These are phyloP conservation scores for Xylaria sp. DNA, from an alignment of 2,329 filamentous ascomycete species.

Conservation along the genomic window DNA sequence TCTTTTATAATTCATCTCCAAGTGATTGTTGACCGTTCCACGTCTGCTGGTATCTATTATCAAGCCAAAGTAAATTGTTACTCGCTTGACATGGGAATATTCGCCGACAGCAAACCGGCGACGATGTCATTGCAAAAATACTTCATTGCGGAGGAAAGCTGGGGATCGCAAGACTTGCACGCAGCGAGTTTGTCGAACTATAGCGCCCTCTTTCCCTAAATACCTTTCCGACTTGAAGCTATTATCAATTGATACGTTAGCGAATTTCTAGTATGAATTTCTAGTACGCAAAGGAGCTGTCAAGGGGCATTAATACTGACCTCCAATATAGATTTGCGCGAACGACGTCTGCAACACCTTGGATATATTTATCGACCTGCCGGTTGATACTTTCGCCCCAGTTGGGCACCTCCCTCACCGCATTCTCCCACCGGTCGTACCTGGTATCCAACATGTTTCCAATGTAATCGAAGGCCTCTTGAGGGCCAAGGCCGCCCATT, in stretches of 20 bases:
- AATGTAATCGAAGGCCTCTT: conserved; percentile 33
- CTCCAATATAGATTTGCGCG: conserved; percentile 35
- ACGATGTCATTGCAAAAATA: background rate
- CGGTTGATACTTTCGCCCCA: conserved; percentile 25
- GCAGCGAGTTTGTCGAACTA: conserved; percentile 19
- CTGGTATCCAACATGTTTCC: conserved; percentile 31
- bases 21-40: too few species aligned
- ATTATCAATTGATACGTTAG: background rate
- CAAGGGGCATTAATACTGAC: background rate
- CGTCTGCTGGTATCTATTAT: too few species aligned
- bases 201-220: conserved; percentile 19
- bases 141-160: background rate
- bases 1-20: background rate
- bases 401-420: conserved; percentile 13
- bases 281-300: background rate
- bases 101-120: too few species aligned
- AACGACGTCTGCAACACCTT: conserved; percentile 24
- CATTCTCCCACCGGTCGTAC: conserved; percentile 28
- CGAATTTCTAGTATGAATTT: too few species aligned
- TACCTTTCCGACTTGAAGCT: conserved; percentile 31
- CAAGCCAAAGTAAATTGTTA: too few species aligned
- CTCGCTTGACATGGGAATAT: too few species aligned
- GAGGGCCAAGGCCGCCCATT: conserved; percentile 26
- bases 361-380: conserved; percentile 22
- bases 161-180: conserved; percentile 21